Evolutionary conservation across 2,329 filamentous ascomycete species (phyloP), one percentile per base, ranked within the genome.

Genomic region (Sclerotinia sclerotiorum): DNA sequence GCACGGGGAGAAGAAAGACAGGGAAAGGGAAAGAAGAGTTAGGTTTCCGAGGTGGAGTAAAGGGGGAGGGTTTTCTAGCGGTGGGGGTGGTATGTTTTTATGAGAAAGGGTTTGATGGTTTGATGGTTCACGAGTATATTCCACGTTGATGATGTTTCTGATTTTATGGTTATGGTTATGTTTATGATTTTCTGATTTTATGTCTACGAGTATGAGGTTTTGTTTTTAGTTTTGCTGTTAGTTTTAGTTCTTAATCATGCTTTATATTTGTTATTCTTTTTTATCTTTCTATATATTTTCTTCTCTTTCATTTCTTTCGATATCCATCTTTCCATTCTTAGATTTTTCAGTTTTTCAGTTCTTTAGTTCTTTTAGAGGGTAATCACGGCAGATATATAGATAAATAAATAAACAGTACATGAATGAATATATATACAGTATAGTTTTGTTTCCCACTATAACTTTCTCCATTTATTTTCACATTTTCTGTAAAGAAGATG

Each of bases 31-130:
- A 51, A 51, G 46, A 51, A 24, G 21, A n/a, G 29, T 65, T 56
- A 58, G 52, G 39, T 65, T 65, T 39, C 19, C 51, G 27, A 57
- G n/a, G 63, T 6, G 29, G 60, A 62, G 27, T 27, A 35, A 24
- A 19, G 15, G 48, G 39, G 27, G n/a, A n/a, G 44, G 39, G 0
- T 35, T 52, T n/a, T 48, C 48, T 24, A 15, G 29, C 3, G 27
- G 44, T n/a, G 21, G 32, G 32, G 8, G 48, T 15, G 24, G 24
- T 2, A 27, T 57, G 55, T 42, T 24, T 42, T 24, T 27, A 29
- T 19, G 35, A 7, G 55, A 7, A n/a, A 44, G 44, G 56, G 7
- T 27, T 32, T 15, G 24, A 48, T 15, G 42, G 10, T 13, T 39
- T 39, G 39, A 39, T 39, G 39, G 8, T 35, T 35, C 35, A 35